Percentiles rank a stretch among this genome's conserved stretches.
phyloP scores from a whole-genome alignment of 129 eudicot genomes.

The Erigeron canadensis region DNA sequence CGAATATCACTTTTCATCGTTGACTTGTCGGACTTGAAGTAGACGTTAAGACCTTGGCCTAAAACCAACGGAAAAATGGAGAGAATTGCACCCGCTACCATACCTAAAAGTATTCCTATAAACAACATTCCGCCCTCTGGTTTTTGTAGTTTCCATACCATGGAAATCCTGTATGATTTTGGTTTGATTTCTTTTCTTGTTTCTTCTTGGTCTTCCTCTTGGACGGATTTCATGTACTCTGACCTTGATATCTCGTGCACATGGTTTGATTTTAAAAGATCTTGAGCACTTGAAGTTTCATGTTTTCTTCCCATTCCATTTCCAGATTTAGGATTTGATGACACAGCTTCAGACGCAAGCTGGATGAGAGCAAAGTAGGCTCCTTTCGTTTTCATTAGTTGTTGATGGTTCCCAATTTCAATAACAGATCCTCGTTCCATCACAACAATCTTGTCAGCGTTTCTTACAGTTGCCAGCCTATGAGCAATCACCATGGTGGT shows the following conservation, averaged over 20 bases:
- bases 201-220: conserved; percentile 33
- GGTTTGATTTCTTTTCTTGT: conserved; percentile 28
- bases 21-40: conserved; percentile 36
- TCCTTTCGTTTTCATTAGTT: conserved; percentile 69
- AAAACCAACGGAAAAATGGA: conserved; percentile 63
- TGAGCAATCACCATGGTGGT: conserved; percentile 88
- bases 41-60: conserved; percentile 69
- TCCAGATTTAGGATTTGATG: conserved; percentile 29
- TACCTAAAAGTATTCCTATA: conserved; percentile 54
- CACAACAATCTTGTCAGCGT: conserved; percentile 66
- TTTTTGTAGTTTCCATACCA: conserved; percentile 63
- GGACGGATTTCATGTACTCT: conserved; percentile 44
- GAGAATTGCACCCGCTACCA: conserved; percentile 77
- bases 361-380: conserved; percentile 58
- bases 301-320: conserved; percentile 18
- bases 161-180: conserved; percentile 41
- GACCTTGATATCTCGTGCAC: conserved; percentile 49
- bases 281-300: conserved; percentile 35
- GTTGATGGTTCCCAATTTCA: conserved; percentile 66
- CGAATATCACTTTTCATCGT: conserved; percentile 50
- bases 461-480: conserved; percentile 73
- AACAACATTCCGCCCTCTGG: conserved; percentile 53
- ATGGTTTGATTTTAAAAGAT: conserved; percentile 42
- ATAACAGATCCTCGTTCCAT: conserved; percentile 67
- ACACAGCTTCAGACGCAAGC: conserved; percentile 68